A percentile compares a stretch with the other conserved stretches of the same genome.
Evolutionary conservation across 2,329 filamentous ascomycete species (phyloP).

Genomic region (Didymella segeticola): DNA sequence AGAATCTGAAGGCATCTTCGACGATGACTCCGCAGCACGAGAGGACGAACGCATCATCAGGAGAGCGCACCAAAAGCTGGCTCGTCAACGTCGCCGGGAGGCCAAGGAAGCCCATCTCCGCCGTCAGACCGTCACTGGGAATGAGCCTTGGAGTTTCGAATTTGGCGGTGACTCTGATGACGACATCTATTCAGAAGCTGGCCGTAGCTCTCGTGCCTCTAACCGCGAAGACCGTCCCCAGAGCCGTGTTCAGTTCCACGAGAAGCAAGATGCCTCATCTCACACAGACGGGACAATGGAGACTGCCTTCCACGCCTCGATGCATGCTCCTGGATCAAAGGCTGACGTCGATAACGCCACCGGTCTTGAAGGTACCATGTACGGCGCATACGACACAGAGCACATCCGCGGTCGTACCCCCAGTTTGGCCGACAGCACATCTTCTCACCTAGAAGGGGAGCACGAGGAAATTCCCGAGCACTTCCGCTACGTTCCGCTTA

Average conservation of each 20-base stretch:
- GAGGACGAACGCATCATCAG: slow-evolving; percentile 55
- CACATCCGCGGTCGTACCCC: slow-evolving; percentile 71
- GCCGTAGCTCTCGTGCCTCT: slow-evolving; percentile 36
- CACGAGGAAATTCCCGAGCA: slow-evolving; percentile 76
- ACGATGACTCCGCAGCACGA: slow-evolving; percentile 50
- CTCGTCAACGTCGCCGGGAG: slow-evolving; percentile 50
- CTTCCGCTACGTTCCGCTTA: slow-evolving; percentile 89
- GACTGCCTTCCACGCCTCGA: slow-evolving; percentile 42
- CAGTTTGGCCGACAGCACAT: slow-evolving; percentile 80
- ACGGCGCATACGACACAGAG: slow-evolving; percentile 70
- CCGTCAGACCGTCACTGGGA: slow-evolving; percentile 49
- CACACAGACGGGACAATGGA: slow-evolving; percentile 41
- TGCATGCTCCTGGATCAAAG: slow-evolving; percentile 23
- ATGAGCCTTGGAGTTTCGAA: slow-evolving; percentile 84
- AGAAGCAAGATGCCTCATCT: slow-evolving; percentile 26
- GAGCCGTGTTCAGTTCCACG: slow-evolving; percentile 27
- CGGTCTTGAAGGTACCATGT: slow-evolving; percentile 80
- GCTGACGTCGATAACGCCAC: slow-evolving; percentile 37
- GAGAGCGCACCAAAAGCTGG: slow-evolving; percentile 50
- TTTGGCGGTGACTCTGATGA: slow-evolving; percentile 69
- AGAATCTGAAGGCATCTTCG: slow-evolving; percentile 62
- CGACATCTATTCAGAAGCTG: slow-evolving; percentile 53
- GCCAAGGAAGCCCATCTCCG: slow-evolving; percentile 46
- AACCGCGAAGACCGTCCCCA: slow-evolving; percentile 28
- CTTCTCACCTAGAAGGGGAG: slow-evolving; percentile 56